These are phyloP conservation scores for Saccharomyces hybrid DNA, from an alignment of 1,139 yeast genomes.

Conservation along the genomic window DNA sequence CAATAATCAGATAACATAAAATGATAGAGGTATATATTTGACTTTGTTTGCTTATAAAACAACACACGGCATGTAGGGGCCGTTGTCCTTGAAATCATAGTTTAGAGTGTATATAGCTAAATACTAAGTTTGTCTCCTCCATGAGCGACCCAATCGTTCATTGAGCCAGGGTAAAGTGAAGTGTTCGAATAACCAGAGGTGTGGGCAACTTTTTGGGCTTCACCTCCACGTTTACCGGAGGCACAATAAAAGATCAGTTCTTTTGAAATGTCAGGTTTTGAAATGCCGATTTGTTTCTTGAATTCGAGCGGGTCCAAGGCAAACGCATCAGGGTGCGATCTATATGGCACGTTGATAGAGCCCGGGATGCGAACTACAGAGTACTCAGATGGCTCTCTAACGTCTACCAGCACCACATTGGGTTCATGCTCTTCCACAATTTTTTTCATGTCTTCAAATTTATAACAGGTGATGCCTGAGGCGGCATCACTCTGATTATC, in stretches of 20 bases:
- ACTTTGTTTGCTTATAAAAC: neutral
- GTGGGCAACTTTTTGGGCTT: slow-evolving; percentile 82
- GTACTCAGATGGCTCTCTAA: slow-evolving; percentile 84
- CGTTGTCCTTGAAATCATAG: no score
- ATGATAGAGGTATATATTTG: neutral
- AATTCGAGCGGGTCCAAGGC: slow-evolving; percentile 71
- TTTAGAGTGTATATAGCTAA: neutral
- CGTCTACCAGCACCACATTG: slow-evolving; percentile 63
- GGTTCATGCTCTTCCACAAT: slow-evolving; percentile 38
- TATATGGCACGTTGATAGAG: slow-evolving; percentile 82
- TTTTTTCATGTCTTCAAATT: slow-evolving; percentile 50
- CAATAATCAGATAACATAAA: neutral
- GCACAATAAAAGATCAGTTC: slow-evolving; percentile 84
- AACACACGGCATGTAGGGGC: neutral
- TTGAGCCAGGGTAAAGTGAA: slow-evolving; percentile 75
- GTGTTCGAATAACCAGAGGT: slow-evolving; percentile 76
- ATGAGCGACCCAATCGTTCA: slow-evolving; percentile 70
- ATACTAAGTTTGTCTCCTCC: slow-evolving; percentile 20
- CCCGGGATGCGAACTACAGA: slow-evolving; percentile 57
- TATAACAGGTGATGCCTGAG: slow-evolving; percentile 35
- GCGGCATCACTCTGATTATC: slow-evolving; percentile 37
- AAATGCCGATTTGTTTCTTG: slow-evolving; percentile 67
- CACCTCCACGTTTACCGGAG: slow-evolving; percentile 85
- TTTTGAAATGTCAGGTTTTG: slow-evolving; percentile 63
- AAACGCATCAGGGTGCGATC: slow-evolving; percentile 85